Evolutionary conservation across 2,329 filamentous ascomycete species (phyloP).

Genomic region (Rhinocladiella similis): DNA sequence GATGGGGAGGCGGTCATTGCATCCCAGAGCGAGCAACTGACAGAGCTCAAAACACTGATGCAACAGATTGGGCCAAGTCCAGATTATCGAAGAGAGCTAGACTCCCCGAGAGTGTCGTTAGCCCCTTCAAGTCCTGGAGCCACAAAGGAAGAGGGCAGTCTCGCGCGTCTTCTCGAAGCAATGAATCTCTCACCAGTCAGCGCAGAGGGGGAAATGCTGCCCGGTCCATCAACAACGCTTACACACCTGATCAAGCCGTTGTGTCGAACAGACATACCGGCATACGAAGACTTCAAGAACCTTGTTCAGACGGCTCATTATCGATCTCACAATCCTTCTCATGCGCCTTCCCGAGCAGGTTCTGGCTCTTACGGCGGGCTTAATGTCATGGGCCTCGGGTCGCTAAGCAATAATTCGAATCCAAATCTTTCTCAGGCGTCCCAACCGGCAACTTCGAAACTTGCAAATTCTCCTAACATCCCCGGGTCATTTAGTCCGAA

Average conservation of each 20-base stretch:
- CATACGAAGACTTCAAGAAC: conserved; percentile 82
- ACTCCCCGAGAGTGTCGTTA: conserved; percentile 64
- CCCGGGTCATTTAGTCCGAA: conserved; percentile 43
- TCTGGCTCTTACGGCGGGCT: conserved; percentile 69
- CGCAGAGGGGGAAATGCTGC: conserved; percentile 54
- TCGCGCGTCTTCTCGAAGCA: conserved; percentile 61
- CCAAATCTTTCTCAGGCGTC: conserved; percentile 59
- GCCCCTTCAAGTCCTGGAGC: conserved; percentile 77
- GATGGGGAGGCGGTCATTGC: conserved; percentile 83
- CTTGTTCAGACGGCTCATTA: conserved; percentile 66
- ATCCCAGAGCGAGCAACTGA: conserved; percentile 89
- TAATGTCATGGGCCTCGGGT: conserved; percentile 57
- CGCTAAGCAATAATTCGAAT: conserved; percentile 36
- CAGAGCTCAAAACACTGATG: conserved; percentile 89
- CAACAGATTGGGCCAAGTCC: conserved; percentile 68
- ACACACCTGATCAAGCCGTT: conserved; percentile 80
- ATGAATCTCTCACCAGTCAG: conserved; percentile 54
- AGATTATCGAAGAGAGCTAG: conserved; percentile 67
- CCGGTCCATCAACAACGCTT: conserved; percentile 70
- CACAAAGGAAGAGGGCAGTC: conserved; percentile 54
- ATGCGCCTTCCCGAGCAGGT: conserved; percentile 62
- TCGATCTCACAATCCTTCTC: conserved; percentile 29
- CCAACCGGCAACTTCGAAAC: conserved; percentile 60
- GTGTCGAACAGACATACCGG: conserved; percentile 74
- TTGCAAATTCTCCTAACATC: conserved; percentile 56